Conservation (phyloP, 78 protist species). For the Pigoraptor vietnamica region DNA sequence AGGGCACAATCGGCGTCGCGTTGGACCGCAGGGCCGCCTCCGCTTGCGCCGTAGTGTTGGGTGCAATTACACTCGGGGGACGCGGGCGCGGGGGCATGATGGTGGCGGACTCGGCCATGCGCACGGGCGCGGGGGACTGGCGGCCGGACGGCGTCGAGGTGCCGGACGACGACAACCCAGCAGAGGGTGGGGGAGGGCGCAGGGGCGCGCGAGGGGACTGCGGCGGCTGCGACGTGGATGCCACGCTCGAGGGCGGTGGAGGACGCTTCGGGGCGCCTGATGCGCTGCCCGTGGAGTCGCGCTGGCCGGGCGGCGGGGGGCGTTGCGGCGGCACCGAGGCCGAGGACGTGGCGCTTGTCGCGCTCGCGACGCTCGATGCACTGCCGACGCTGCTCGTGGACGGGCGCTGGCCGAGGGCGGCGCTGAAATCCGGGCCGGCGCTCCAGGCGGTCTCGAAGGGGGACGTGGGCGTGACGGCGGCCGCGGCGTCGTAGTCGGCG, state of each 20-base stretch:
- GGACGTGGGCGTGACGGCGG: background rate
- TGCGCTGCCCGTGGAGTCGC: background rate
- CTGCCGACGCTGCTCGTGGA: background rate
- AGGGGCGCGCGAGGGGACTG: background rate
- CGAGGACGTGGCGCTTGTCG: no score
- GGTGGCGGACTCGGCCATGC: background rate
- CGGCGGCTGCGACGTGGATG: background rate
- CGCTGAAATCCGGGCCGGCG: background rate
- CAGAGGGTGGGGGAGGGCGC: background rate
- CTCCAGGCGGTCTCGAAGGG: background rate
- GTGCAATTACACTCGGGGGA: background rate
- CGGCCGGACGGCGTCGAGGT: background rate
- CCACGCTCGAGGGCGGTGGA: background rate
- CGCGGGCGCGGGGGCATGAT: background rate
- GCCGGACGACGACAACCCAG: background rate
- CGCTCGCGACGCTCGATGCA: background rate
- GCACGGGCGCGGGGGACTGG: background rate
- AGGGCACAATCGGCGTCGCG: background rate
- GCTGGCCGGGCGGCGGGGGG: background rate
- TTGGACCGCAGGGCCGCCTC: background rate
- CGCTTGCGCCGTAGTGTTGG: background rate
- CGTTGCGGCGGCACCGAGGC: background rate
- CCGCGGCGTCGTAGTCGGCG: background rate
- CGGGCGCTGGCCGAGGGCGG: background rate
- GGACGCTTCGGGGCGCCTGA: background rate